These are phyloP conservation scores for Scedosporium aurantiacum DNA, from an alignment of 2,329 filamentous ascomycete species.

Conservation along the genomic window DNA sequence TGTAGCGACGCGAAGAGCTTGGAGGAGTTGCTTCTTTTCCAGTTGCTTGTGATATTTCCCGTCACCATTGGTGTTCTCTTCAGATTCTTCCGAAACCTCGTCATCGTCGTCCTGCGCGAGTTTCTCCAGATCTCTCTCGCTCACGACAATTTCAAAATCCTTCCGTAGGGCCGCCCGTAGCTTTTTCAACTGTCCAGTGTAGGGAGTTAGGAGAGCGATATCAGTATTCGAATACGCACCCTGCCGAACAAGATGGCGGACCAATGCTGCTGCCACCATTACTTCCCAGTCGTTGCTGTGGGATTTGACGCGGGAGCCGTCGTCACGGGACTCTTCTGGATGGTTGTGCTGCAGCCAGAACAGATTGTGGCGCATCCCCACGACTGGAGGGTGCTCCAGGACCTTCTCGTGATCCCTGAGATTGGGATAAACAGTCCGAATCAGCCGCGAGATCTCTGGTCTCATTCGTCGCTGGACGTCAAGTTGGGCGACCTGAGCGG, in stretches of 20 bases:
- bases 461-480: conserved; percentile 54
- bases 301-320: conserved; percentile 35
- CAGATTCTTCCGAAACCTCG: conserved; percentile 40
- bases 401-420: conserved; percentile 46
- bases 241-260: conserved; percentile 60
- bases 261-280: conserved; percentile 50
- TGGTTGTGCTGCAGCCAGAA: conserved; percentile 55
- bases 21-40: not conserved
- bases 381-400: conserved; percentile 29
- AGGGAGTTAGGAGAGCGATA: conserved; percentile 60
- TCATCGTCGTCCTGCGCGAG: conserved; percentile 59
- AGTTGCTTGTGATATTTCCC: conserved; percentile 37
- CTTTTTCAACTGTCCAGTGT: conserved; percentile 55
- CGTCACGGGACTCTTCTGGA: conserved; percentile 39
- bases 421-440: conserved; percentile 49
- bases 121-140: conserved; percentile 51
- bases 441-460: conserved; percentile 52
- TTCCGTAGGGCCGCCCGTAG: conserved; percentile 25
- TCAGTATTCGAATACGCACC: conserved; percentile 51
- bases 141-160: conserved; percentile 29
- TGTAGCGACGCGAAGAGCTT: not conserved
- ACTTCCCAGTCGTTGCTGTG: conserved; percentile 53
- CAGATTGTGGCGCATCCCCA: conserved; percentile 48
- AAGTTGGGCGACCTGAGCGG: not conserved
- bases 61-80: conserved; percentile 41